Conservation (phyloP, 306 rosid species). For the Cucurbita ficifolia region DNA sequence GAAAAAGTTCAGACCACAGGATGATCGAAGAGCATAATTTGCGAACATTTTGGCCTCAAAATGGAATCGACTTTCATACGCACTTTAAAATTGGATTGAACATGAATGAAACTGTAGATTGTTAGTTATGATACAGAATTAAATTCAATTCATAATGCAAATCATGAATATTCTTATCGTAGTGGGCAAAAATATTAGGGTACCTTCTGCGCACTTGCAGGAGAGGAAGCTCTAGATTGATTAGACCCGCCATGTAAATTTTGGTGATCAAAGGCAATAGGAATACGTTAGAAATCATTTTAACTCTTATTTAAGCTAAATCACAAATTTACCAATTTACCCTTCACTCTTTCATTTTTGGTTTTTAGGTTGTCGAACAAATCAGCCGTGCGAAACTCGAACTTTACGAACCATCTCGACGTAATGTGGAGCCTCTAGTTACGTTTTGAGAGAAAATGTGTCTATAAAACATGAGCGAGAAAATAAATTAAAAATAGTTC, state of each 20-base stretch:
- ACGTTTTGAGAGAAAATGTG: no score
- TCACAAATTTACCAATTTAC: background rate
- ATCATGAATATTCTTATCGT: background rate
- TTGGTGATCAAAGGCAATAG: background rate
- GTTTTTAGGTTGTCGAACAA: no score
- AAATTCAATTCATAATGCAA: background rate
- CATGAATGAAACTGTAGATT: background rate
- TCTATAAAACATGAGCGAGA: no score
- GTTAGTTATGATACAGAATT: background rate
- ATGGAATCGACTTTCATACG: background rate
- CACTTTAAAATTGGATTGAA: background rate
- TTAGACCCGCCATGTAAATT: background rate
- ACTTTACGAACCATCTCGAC: no score
- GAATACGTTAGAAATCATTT: background rate
- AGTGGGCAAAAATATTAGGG: background rate
- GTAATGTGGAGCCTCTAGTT: no score
- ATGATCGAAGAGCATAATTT: background rate
- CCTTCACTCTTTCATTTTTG: no score
- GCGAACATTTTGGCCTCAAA: background rate
- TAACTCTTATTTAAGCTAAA: background rate
- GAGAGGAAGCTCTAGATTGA: background rate
- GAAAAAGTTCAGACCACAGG: background rate
- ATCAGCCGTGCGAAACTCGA: no score
- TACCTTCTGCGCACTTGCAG: background rate
- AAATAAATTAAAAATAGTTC: no score